Evolutionary conservation across 1,139 yeast species (phyloP), one percentile per base, ranked within the genome.

Genomic region (Chernovozyma sophiae-reginae): DNA sequence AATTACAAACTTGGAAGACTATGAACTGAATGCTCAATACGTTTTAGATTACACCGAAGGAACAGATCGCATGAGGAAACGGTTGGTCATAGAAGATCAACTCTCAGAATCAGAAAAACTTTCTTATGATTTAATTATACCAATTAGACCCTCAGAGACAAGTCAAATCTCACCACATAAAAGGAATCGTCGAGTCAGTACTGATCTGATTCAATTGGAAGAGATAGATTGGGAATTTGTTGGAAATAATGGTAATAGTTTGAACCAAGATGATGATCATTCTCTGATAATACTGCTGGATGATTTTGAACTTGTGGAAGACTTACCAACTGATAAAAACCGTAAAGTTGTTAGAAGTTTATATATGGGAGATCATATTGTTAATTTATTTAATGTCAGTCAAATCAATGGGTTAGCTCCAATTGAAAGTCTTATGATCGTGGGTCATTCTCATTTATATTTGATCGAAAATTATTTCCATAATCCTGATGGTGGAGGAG

Each of bases 381-480:
- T 65, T 12, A 76, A 77, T 8, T 59, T 86, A n/a, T 80, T 86
- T 81, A 86, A 86, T 54, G 77, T 84, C 2, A 77, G 89, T 42
- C 79, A 80, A 36, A 75, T 86, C 18, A 64, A 81, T 41, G 95
- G 95, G 0, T 60, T 86, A 17, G 85, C 80, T 17, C 79, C 89
- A 1, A 64, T 72, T 17, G 95, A 86, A 51, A 85, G 92, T 25
- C 68, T 86, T 33, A 62, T 86, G 59, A 81, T 86, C 17, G 54
- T 82, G 23, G 95, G 95, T 0, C 60, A 69, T 3, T 63, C 65
- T 7, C 79, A 82, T 49, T 48, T 85, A 12, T 86, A 86, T 51
- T 61, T 86, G 46, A 76, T 84, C 41, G 85, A 79, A 40, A 79
- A 80, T 45, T 86, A 81, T 51, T 82, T 80, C 45, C 81, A 74